Evolutionary conservation across 2,329 filamentous ascomycete genomes (phyloP).

Genomic region (Sporothrix pseudoabietina): DNA sequence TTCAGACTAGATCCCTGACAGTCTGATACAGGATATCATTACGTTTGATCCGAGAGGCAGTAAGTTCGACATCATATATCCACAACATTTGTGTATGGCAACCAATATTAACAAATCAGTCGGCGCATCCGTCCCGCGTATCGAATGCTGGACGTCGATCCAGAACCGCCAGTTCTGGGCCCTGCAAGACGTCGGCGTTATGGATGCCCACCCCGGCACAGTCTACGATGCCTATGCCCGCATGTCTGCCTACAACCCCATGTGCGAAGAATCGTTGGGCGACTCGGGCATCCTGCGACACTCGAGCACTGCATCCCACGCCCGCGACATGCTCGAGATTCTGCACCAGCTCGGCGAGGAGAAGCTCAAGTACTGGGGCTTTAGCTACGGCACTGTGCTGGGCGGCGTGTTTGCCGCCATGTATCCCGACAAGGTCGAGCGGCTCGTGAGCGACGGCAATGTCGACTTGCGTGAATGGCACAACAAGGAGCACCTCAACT

Average conservation of each 20-base stretch:
- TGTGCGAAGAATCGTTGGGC: conserved; percentile 48
- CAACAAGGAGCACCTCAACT: conserved; percentile 49
- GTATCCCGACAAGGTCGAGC: conserved; percentile 54
- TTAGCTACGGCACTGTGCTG: conserved; percentile 58
- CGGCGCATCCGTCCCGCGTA: conserved; percentile 52
- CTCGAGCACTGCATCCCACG: conserved; percentile 49
- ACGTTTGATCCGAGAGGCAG: conserved; percentile 55
- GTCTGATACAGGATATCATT: conserved; percentile 47
- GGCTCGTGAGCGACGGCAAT: conserved; percentile 56
- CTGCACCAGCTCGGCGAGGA: conserved; percentile 46
- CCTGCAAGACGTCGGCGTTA: conserved; percentile 48
- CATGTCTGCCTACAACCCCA: conserved; percentile 46
- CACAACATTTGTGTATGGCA: not conserved
- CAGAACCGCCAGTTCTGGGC: conserved; percentile 50
- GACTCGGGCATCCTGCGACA: conserved; percentile 46
- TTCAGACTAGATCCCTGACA: too few species aligned
- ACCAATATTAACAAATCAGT: conserved; percentile 38
- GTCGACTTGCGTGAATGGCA: conserved; percentile 60
- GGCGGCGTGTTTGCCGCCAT: conserved; percentile 56
- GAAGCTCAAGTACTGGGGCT: conserved; percentile 56
- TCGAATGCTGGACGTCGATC: conserved; percentile 54
- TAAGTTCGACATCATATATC: conserved; percentile 32
- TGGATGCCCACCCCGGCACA: conserved; percentile 52
- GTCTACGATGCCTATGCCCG: conserved; percentile 51
- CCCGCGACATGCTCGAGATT: conserved; percentile 53